Percentiles rank a stretch among this genome's conserved stretches.
These are phyloP conservation scores for Sporobolomyces phaffii DNA, from an alignment of 768 basidiomycete species.

Conservation along the genomic window DNA sequence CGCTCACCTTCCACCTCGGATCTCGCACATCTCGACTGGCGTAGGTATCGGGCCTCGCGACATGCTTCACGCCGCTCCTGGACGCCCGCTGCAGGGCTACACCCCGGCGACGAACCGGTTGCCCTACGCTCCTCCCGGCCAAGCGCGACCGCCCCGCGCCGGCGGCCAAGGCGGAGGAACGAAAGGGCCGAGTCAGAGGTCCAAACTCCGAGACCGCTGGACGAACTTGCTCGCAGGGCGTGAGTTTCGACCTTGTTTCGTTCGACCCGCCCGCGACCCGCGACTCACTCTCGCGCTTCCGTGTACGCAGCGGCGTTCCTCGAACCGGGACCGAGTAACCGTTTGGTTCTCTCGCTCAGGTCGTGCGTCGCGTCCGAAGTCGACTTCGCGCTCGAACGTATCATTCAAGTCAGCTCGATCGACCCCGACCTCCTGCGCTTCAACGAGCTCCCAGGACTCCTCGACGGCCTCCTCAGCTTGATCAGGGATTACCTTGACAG, in stretches of 20 bases:
- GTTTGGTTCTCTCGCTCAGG: slow-evolving; percentile 81
- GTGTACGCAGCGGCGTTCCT: slow-evolving; percentile 57
- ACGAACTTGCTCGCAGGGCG: slow-evolving; percentile 4
- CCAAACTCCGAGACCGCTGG: slow-evolving; percentile 15
- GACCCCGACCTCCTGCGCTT: slow-evolving; percentile 64
- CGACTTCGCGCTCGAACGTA: slow-evolving; percentile 80
- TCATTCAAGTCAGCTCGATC: slow-evolving; percentile 71
- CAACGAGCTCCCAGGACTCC: slow-evolving; percentile 65
- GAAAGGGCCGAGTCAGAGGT: not conserved
- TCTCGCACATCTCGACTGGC: too few species aligned
- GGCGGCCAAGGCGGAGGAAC: not conserved
- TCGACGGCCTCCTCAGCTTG: slow-evolving; percentile 68
- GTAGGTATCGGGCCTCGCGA: too few species aligned
- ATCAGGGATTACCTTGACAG: slow-evolving; percentile 24
- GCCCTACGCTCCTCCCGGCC: slow-evolving; percentile 11
- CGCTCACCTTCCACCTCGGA: too few species aligned
- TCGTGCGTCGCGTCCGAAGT: slow-evolving; percentile 77
- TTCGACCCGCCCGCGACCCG: too few species aligned
- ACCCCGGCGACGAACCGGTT: not conserved
- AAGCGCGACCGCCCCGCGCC: not conserved
- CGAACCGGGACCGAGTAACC: slow-evolving; percentile 68
- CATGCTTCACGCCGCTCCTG: not conserved
- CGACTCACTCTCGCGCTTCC: not conserved
- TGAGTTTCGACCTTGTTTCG: slow-evolving; percentile 3
- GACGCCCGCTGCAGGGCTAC: not conserved